phyloP scores from a whole-genome alignment of 2,329 filamentous ascomycete genomes.

The Bertia moriformis region DNA sequence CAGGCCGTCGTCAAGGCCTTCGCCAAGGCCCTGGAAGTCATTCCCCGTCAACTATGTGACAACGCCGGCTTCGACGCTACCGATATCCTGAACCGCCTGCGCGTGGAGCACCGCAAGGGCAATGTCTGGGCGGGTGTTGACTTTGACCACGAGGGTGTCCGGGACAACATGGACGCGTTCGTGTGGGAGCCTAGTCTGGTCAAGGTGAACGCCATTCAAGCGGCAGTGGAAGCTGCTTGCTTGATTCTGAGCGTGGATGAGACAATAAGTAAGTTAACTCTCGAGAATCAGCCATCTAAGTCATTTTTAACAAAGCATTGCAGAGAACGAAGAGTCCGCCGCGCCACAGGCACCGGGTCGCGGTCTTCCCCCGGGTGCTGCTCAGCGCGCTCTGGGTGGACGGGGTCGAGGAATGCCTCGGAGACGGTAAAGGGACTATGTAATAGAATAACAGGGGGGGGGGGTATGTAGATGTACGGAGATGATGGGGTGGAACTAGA shows the following conservation, averaged over 20 bases:
- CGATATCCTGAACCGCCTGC: conserved; percentile 89
- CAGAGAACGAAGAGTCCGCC: conserved; percentile 73
- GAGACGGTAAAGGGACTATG: conserved; percentile 30
- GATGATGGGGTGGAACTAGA: not conserved
- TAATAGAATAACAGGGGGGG: too few relatives aligned
- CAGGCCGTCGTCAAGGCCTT: conserved; percentile 96
- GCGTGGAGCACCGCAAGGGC: conserved; percentile 89
- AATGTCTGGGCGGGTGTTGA: conserved; percentile 92
- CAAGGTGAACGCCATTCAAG: conserved; percentile 94
- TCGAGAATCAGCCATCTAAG: not conserved
- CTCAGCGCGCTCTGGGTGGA: conserved; percentile 73
- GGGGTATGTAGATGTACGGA: not conserved
- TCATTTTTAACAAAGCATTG: not conserved
- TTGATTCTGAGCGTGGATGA: conserved; percentile 93
- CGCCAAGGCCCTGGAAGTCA: conserved; percentile 90
- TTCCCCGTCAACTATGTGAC: conserved; percentile 92
- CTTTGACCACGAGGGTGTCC: conserved; percentile 79
- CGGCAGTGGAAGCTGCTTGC: conserved; percentile 87
- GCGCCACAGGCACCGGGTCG: conserved; percentile 67
- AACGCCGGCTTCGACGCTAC: conserved; percentile 97
- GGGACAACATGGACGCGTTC: conserved; percentile 88
- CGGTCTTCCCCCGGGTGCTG: conserved; percentile 64
- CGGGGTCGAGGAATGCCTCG: conserved; percentile 81
- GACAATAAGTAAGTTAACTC: conserved; percentile 54
- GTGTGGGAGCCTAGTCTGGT: conserved; percentile 95